These are phyloP conservation scores for Halophytophthora polymorphica DNA, from an alignment of 352 stramenopile genomes.

Conservation along the genomic window DNA sequence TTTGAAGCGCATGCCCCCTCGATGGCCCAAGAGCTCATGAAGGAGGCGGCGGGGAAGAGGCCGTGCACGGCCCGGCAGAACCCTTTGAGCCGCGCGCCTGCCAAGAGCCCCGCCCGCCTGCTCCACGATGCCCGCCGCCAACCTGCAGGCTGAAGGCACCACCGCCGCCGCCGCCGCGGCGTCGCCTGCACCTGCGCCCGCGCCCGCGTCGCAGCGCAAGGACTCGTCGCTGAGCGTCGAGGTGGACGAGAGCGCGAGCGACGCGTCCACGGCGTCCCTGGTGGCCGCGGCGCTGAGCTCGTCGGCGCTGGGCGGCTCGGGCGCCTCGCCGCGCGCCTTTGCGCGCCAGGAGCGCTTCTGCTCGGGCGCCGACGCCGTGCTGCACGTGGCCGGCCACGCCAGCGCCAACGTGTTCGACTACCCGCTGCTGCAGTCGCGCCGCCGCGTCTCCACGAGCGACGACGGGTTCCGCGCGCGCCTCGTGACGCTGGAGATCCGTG, in stretches of 20 bases:
- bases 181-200: not conserved
- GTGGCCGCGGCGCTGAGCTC: conserved; percentile 12
- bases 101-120: not conserved
- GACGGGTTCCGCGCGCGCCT: conserved; percentile 39
- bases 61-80: no score
- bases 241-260: conserved; percentile 24
- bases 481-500: conserved; percentile 58
- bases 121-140: conserved; percentile 18
- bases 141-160: conserved; percentile 32
- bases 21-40: not conserved
- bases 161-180: conserved; percentile 11
- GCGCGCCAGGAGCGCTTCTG: conserved; percentile 43
- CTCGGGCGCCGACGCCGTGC: conserved; percentile 52
- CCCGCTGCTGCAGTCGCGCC: conserved; percentile 31
- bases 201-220: no score
- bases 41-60: no score
- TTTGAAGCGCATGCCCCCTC: not conserved
- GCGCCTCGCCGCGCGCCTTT: conserved; percentile 34
- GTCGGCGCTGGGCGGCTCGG: conserved; percentile 3
- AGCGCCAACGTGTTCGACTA: conserved; percentile 69
- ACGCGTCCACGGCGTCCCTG: conserved; percentile 28
- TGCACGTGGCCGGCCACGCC: conserved; percentile 52
- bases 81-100: conserved; percentile 5
- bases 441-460: conserved; percentile 10
- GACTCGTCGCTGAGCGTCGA: conserved; percentile 15